Percentiles rank a stretch among this genome's conserved stretches.
phyloP scores from a whole-genome alignment of 192 early-diverging fungal genomes.

The Linnemannia hyalina region DNA sequence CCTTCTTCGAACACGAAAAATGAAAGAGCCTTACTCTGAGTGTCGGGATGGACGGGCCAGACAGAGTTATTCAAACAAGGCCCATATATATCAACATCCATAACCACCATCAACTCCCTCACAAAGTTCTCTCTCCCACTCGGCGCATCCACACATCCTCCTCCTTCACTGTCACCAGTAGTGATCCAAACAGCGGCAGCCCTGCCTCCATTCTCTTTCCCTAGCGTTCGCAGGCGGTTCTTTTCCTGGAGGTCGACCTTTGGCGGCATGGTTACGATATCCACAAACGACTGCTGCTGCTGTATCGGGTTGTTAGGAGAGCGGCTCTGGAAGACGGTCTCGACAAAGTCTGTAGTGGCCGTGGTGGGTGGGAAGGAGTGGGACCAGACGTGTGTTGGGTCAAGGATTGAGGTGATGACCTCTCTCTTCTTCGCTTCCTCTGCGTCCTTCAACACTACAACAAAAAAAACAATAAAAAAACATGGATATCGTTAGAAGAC shows the following conservation, averaged over 20 bases:
- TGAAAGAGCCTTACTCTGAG: background rate
- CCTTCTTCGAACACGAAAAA: background rate
- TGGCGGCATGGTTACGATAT: constrained; percentile 11
- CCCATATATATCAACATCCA: constrained; percentile 46
- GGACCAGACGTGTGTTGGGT: constrained; percentile 28
- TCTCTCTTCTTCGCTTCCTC: too few relatives aligned
- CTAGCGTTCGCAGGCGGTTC: constrained; percentile 13
- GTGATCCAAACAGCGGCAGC: constrained; percentile 17
- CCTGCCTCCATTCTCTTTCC: constrained; percentile 17
- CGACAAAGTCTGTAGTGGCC: constrained; percentile 8
- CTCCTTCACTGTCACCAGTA: background rate
- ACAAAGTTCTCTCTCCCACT: constrained; percentile 35
- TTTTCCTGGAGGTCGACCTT: constrained; percentile 17
- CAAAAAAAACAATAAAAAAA: background rate
- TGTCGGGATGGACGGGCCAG: constrained; percentile 14
- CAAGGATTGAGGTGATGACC: background rate
- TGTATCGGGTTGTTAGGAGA: background rate
- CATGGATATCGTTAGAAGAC: too few relatives aligned
- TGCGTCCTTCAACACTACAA: background rate
- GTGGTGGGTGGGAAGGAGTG: background rate
- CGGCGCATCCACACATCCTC: background rate
- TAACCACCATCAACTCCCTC: constrained; percentile 22
- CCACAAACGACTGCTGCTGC: background rate
- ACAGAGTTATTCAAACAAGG: constrained; percentile 27
- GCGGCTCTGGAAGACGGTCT: constrained; percentile 3